Conservation (phyloP, 1,139 yeast genomes). For the Diutina pseudorugosa region DNA sequence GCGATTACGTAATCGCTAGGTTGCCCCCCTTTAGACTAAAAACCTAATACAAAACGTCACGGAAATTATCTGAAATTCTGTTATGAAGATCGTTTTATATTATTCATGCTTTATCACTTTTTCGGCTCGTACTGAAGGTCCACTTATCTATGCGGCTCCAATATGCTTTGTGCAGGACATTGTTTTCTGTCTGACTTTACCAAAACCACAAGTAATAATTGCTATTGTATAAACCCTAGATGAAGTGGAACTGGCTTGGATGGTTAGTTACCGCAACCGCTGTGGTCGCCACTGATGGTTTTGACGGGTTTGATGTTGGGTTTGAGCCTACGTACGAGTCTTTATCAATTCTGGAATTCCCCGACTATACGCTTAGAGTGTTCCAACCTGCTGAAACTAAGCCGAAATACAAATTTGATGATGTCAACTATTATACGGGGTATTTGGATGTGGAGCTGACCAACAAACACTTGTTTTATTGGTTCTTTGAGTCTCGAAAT, state of each 20-base stretch:
- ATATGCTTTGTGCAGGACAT: too few relatives aligned
- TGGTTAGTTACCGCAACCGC: not conserved
- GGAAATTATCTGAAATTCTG: too few relatives aligned
- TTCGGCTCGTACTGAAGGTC: too few relatives aligned
- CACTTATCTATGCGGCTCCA: not conserved
- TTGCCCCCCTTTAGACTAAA: too few relatives aligned
- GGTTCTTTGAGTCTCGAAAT: conserved; percentile 86
- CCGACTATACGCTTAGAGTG: not conserved
- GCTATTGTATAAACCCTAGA: too few relatives aligned
- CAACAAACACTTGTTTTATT: conserved; percentile 70
- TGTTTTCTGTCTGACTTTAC: too few relatives aligned
- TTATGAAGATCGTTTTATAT: too few relatives aligned
- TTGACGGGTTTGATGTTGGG: not conserved
- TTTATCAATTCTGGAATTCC: not conserved
- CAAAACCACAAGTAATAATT: not conserved
- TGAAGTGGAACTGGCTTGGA: not conserved
- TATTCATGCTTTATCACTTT: too few relatives aligned
- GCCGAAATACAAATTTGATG: conserved; percentile 31
- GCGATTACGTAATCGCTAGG: too few relatives aligned
- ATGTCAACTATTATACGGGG: conserved; percentile 74
- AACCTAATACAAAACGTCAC: too few relatives aligned
- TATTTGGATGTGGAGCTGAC: conserved; percentile 76
- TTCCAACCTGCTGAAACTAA: not conserved
- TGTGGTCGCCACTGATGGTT: not conserved
- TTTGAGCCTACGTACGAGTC: not conserved